Percentiles rank a stretch among this genome's conserved stretches.
These are phyloP conservation scores for Marvania coccoides DNA, from an alignment of 139 green algal species.

Conservation along the genomic window DNA sequence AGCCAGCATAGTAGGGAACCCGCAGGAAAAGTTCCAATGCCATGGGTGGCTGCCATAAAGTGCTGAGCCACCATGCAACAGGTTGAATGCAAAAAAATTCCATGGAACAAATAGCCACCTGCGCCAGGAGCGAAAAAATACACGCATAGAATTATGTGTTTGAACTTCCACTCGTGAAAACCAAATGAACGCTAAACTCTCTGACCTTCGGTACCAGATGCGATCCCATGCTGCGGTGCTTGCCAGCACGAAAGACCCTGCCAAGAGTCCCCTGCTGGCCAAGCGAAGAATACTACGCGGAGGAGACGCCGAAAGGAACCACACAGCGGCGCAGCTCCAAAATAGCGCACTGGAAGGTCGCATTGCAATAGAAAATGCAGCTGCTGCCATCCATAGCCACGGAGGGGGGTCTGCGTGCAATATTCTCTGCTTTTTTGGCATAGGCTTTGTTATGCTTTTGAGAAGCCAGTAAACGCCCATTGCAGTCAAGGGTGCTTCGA, in stretches of 20 bases:
- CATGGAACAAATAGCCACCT: slow-evolving; percentile 47
- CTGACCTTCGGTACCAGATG: slow-evolving; percentile 25
- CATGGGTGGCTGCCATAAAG: slow-evolving; percentile 59
- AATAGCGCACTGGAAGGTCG: slow-evolving; percentile 34
- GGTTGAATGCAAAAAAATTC: slow-evolving; percentile 66
- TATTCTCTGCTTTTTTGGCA: not conserved
- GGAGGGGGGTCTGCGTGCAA: not conserved
- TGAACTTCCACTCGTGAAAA: too few species aligned
- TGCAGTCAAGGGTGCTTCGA: slow-evolving; percentile 35
- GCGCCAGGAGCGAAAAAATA: not conserved
- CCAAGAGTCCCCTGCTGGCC: too few species aligned
- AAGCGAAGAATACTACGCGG: too few species aligned
- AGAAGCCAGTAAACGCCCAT: slow-evolving; percentile 23
- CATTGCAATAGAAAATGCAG: slow-evolving; percentile 24
- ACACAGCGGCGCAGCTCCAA: slow-evolving; percentile 3
- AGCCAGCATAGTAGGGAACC: slow-evolving; percentile 20
- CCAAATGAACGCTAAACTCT: too few species aligned
- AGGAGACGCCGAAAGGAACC: too few species aligned
- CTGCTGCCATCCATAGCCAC: slow-evolving; percentile 16
- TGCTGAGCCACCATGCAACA: slow-evolving; percentile 36
- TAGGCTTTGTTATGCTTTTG: too few species aligned
- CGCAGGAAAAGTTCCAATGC: slow-evolving; percentile 60
- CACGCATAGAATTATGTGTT: too few species aligned
- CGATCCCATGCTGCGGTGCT: slow-evolving; percentile 7
- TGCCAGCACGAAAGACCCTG: not conserved